Evolutionary conservation across 1,284 basidiomycete genomes (phyloP), one percentile per base, ranked within the genome.

Genomic region (Papiliotrema fonsecae): DNA sequence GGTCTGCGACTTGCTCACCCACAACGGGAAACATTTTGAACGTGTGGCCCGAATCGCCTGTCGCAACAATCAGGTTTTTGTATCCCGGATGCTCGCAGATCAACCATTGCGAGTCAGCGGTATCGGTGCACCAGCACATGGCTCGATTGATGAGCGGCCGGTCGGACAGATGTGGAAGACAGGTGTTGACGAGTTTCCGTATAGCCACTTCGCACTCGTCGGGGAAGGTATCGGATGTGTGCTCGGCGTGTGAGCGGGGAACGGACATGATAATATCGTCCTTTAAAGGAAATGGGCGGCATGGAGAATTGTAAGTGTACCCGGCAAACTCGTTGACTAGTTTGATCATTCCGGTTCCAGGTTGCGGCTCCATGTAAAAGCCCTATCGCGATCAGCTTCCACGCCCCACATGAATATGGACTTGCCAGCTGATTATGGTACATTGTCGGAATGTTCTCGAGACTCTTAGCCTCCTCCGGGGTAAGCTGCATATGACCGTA

Each of bases 1-100:
- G 50, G 27, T 72, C 65, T 3, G 56, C 61, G 7, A 75, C 63
- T 11, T 75, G 51, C 2, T 55, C 52, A 6, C 75, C 76, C 18
- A 76, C 61, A 19, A 64, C 61, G 1, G 76, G 76, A 0, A 77
- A 55, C 44, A 74, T 72, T 50, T 68, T 60, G 57, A 69, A 69
- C 0, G 62, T 57, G 35, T 67, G 65, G 14, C 45, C 45, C 38
- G 45, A 47, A 46, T 69, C 64, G 11, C 67, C 65, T 6, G 64
- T 62, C 2, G 65, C 65, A 9, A 69, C 47, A 22, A 60, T 58
- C 5, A 69, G 45, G 10, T 55, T 54, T n/a, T 56, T 53, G 55
- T 54, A 62, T 19, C 46, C 45, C 1, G 67, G 65, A 42, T 69
- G 58, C 39, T 67, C 59, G 39, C 57, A 60, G 21, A 69, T 50